Base-by-base conservation (phyloP, 108 stramenopile species). In the Skeletonema potamos region DNA sequence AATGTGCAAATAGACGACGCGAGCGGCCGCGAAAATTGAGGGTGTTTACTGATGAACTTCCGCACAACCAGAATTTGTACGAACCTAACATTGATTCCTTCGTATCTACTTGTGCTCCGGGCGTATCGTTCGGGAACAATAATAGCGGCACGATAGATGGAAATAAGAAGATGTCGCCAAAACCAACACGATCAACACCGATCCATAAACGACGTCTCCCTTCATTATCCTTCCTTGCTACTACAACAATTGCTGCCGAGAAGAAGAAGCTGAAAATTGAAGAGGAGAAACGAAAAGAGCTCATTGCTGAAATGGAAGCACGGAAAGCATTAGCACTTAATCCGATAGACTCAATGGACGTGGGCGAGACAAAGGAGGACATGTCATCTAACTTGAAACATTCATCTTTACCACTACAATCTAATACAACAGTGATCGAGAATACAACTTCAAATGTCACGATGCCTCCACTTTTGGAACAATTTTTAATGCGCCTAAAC, bases 11-110 rank as follows among this genome's bases (percentile, higher is more conserved):
- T 9, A 51, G 48, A 1, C 48, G 48, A 51, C 48, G 48, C 22
- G 48, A 51, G 48, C 48, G 48, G 48, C 48, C 48, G 22, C 48
- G 48, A 51, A 51, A 51, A 22, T 51, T 51, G 48, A 51, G 22
- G 9, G 22, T 51, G 4, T 51, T 51, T 51, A 18, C 15, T 51
- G 48, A 20, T 24, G 22, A 51, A 5, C 48, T 51, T 6, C 48
- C 48, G 8, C 18, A 2, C 48, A 51, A 4, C 22, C 22, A 51
- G 10, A 22, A 59, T 32, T 30, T 59, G 28, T 34, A 59, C 11
- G 27, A 59, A 10, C 30, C 58, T 7, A 29, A 59, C 11, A 58
- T 58, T 3, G 6, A 13, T 12, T 58, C 57, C 30, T 58, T 58
- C 32, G 22, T 58, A 32, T 28, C 57, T 3, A 17, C 15, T 2